A percentile compares a stretch with the other conserved stretches of the same genome.
These are phyloP conservation scores for Fraxinus quadrangulata DNA, from an alignment of 257 asterid species.

Conservation along the genomic window DNA sequence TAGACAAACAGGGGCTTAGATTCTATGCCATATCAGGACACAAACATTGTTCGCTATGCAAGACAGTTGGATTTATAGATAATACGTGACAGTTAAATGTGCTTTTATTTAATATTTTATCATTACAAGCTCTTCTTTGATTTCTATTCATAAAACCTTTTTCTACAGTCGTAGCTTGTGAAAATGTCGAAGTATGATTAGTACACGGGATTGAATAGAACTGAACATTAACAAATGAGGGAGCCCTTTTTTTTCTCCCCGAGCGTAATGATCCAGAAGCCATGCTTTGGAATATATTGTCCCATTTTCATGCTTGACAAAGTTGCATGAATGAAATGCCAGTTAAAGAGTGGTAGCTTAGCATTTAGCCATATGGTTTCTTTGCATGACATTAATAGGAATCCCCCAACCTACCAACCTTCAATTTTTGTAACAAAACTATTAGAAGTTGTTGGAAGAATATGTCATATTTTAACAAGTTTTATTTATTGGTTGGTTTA, in stretches of 20 bases:
- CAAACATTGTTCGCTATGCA: background rate
- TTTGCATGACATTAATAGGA: too few relatives aligned
- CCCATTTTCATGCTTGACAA: too few relatives aligned
- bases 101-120: too few relatives aligned
- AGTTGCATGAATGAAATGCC: background rate
- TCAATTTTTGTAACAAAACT: too few relatives aligned
- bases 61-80: background rate
- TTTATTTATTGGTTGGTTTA: too few relatives aligned
- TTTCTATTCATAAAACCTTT: background rate
- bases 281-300: too few relatives aligned
- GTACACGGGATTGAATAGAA: background rate
- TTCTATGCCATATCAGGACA: background rate
- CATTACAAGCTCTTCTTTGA: background rate
- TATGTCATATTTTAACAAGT: too few relatives aligned
- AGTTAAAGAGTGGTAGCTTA: background rate
- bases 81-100: too few relatives aligned
- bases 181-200: background rate
- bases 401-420: too few relatives aligned
- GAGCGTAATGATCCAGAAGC: background rate
- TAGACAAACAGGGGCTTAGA: background rate
- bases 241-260: too few relatives aligned
- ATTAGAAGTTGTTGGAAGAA: too few relatives aligned
- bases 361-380: background rate
- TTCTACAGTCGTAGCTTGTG: background rate
- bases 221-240: background rate